These are phyloP conservation scores for Pouteria glomerata DNA, from an alignment of 148 eudicot species.

Conservation along the genomic window DNA sequence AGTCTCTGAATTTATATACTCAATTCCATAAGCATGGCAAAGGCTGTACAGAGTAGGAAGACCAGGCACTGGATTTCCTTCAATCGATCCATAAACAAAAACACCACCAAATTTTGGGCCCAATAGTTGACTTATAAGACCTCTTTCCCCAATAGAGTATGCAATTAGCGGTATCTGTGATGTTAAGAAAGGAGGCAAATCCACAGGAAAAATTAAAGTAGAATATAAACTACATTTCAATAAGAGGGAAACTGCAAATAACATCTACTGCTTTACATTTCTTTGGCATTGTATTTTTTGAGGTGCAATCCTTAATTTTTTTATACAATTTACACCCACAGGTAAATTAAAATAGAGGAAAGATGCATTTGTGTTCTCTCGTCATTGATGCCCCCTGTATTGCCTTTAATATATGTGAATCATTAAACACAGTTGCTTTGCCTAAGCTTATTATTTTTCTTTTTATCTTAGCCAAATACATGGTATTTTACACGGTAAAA, in stretches of 20 bases:
- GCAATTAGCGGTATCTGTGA: conserved; percentile 44
- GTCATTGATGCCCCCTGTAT: not conserved
- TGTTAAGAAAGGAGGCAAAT: not conserved
- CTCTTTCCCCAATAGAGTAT: conserved; percentile 41
- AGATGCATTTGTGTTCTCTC: not conserved
- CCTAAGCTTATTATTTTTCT: not conserved
- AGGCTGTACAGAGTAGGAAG: conserved; percentile 37
- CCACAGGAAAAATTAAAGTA: not conserved
- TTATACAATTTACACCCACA: not conserved
- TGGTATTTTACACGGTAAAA: not conserved
- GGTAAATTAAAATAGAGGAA: not conserved
- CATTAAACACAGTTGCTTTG: not conserved
- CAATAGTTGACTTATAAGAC: conserved; percentile 41
- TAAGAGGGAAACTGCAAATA: not conserved
- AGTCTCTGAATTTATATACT: conserved; percentile 27
- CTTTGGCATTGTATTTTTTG: not conserved
- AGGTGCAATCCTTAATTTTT: not conserved
- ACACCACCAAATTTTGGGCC: conserved; percentile 41
- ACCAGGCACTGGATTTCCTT: conserved; percentile 36
- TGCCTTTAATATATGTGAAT: not conserved
- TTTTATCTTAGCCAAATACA: not conserved
- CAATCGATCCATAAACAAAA: conserved; percentile 38
- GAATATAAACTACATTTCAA: not conserved
- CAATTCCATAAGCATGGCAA: conserved; percentile 26
- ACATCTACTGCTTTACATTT: not conserved